These are phyloP conservation scores for Cladosporium oxysporum DNA, from an alignment of 2,329 filamentous ascomycete genomes.

Conservation along the genomic window DNA sequence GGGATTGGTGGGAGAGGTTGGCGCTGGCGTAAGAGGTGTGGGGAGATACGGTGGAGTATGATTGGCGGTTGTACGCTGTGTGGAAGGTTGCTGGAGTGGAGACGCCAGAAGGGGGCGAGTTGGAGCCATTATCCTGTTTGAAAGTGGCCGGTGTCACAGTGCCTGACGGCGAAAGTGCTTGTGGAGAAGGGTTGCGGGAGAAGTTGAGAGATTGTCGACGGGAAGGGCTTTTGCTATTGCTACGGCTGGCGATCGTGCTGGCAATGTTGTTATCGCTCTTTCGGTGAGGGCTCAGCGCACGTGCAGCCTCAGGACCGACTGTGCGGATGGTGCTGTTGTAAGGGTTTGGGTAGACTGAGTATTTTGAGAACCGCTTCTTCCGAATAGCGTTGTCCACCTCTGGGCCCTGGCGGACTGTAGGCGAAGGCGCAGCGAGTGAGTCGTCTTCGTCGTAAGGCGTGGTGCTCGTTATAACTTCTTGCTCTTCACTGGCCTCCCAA, in stretches of 20 bases:
- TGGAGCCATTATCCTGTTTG: slow-evolving; percentile 7
- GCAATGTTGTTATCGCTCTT: neutral
- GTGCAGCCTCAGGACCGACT: slow-evolving; percentile 9
- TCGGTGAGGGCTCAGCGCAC: slow-evolving; percentile 9
- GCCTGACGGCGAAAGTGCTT: neutral
- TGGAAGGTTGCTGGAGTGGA: slow-evolving; percentile 18
- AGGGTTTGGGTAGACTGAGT: slow-evolving; percentile 14
- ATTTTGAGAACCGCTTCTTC: slow-evolving; percentile 15
- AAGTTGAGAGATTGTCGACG: slow-evolving; percentile 15
- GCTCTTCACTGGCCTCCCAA: slow-evolving; percentile 15
- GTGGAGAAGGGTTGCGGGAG: slow-evolving; percentile 11
- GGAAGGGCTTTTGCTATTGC: slow-evolving; percentile 1
- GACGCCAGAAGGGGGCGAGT: neutral
- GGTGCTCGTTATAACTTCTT: slow-evolving; percentile 19
- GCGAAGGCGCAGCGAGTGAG: slow-evolving; percentile 14
- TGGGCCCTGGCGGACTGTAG: slow-evolving; percentile 11
- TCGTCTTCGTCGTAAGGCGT: slow-evolving; percentile 17
- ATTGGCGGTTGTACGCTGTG: slow-evolving; percentile 5
- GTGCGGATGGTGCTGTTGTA: slow-evolving; percentile 16
- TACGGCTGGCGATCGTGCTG: neutral
- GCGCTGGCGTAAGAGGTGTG: slow-evolving; percentile 2
- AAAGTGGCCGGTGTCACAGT: slow-evolving; percentile 10
- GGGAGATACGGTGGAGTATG: neutral
- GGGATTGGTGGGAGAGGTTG: slow-evolving; percentile 1
- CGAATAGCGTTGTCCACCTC: slow-evolving; percentile 14